phyloP scores from a whole-genome alignment of 2,329 filamentous ascomycete genomes.

The Corynespora cassiicola region DNA sequence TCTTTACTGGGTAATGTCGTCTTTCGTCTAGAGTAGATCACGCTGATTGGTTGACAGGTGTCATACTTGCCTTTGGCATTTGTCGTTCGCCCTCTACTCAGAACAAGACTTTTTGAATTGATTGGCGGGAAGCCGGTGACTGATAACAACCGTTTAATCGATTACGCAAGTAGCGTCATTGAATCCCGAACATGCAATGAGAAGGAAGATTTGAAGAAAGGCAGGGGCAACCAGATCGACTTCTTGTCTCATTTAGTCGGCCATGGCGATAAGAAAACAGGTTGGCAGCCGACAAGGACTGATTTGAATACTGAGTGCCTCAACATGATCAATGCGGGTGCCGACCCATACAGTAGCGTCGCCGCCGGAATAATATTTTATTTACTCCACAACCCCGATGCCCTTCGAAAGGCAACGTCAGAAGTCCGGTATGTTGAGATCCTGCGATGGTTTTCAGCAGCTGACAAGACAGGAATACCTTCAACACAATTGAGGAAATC shows the following conservation, averaged over 20 bases:
- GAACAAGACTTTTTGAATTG: conserved; percentile 23
- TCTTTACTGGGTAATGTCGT: conserved; percentile 28
- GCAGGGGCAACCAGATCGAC: conserved; percentile 36
- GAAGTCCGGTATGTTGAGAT: conserved; percentile 28
- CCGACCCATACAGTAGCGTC: conserved; percentile 46
- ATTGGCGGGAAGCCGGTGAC: conserved; percentile 25
- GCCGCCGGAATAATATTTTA: conserved; percentile 45
- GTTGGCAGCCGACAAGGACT: conserved; percentile 39
- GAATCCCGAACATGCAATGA: too few relatives aligned
- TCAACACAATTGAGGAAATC: conserved; percentile 25
- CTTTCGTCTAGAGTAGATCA: background rate
- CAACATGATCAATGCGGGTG: conserved; percentile 52
- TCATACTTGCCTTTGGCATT: conserved; percentile 22
- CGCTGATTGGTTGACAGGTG: conserved; percentile 11
- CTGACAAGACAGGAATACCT: conserved; percentile 12
- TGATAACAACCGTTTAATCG: conserved; percentile 32
- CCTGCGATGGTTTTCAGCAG: too few relatives aligned
- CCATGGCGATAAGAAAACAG: conserved; percentile 49
- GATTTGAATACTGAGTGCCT: conserved; percentile 53
- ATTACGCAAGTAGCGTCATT: conserved; percentile 21
- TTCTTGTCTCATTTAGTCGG: conserved; percentile 50
- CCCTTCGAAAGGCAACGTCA: conserved; percentile 23
- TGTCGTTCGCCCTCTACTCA: conserved; percentile 24
- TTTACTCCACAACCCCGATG: conserved; percentile 40
- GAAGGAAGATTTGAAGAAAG: conserved; percentile 13